These are phyloP conservation scores for Trichoderma gamsii DNA, from an alignment of 495 filamentous ascomycete genomes.

Conservation along the genomic window DNA sequence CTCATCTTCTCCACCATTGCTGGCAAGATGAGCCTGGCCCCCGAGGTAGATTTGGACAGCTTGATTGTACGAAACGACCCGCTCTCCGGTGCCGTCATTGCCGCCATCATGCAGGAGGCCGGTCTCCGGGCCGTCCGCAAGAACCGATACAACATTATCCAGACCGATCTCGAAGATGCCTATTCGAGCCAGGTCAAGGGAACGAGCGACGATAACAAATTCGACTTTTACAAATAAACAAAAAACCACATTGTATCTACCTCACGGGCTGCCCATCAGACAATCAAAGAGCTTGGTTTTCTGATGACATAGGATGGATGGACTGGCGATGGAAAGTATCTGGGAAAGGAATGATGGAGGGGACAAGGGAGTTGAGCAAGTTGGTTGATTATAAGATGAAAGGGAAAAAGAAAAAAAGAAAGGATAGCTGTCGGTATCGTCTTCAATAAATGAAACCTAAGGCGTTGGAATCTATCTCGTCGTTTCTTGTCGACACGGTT, in stretches of 20 bases:
- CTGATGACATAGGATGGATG: neutral
- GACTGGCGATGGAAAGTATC: no score
- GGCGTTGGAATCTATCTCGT: constrained; percentile 9
- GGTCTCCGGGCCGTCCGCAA: constrained; percentile 92
- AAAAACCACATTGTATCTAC: neutral
- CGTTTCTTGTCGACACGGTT: neutral
- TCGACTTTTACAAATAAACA: constrained; percentile 59
- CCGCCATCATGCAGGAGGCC: constrained; percentile 98
- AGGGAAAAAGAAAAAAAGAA: neutral
- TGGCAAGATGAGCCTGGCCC: constrained; percentile 89
- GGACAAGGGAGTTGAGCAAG: neutral
- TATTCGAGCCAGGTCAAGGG: constrained; percentile 94
- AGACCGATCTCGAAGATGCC: constrained; percentile 89
- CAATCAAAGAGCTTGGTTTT: no score
- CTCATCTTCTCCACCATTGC: constrained; percentile 97
- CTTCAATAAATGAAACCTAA: neutral
- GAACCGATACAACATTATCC: constrained; percentile 98
- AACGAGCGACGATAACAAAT: constrained; percentile 70
- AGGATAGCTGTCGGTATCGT: neutral
- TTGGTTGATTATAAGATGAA: neutral
- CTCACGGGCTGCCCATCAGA: neutral
- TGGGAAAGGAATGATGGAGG: no score
- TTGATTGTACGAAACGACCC: constrained; percentile 96
- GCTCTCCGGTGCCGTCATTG: constrained; percentile 89
- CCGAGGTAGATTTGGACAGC: constrained; percentile 92